Conservation (phyloP, 1,284 basidiomycete genomes). For the Sphagnurus paluster region DNA sequence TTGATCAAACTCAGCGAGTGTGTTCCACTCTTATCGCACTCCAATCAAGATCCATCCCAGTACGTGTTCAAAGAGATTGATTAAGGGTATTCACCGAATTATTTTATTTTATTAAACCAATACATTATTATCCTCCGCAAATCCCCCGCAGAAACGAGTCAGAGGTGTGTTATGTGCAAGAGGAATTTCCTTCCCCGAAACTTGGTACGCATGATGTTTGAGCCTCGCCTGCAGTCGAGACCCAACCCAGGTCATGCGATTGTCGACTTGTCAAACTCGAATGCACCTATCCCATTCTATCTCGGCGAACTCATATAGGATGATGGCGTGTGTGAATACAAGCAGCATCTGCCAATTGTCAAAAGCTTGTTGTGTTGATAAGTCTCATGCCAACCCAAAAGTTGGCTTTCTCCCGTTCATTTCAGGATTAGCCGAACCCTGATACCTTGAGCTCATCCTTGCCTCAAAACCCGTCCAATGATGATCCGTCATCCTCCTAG, state of each 20-base stretch:
- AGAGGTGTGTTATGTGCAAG: no score
- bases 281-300: conserved; percentile 10
- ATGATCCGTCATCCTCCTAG: conserved; percentile 13
- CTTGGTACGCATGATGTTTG: neutral
- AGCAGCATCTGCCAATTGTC: conserved; percentile 14
- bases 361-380: conserved; percentile 13
- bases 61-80: conserved; percentile 1
- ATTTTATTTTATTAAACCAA: neutral
- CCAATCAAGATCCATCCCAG: neutral
- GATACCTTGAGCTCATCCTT: conserved; percentile 17
- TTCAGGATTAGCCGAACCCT: conserved; percentile 22
- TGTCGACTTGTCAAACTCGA: neutral
- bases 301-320: conserved; percentile 9
- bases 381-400: conserved; percentile 16
- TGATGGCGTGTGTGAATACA: conserved; percentile 11
- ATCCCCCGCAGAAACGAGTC: neutral
- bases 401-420: conserved; percentile 22
- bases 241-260: neutral
- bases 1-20: conserved; percentile 7
- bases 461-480: conserved; percentile 8
- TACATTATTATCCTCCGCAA: neutral
- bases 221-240: neutral
- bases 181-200: neutral
- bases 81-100: neutral
- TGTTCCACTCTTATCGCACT: neutral